These are phyloP conservation scores for Penicillium herquei DNA, from an alignment of 495 filamentous ascomycete species.

Conservation along the genomic window DNA sequence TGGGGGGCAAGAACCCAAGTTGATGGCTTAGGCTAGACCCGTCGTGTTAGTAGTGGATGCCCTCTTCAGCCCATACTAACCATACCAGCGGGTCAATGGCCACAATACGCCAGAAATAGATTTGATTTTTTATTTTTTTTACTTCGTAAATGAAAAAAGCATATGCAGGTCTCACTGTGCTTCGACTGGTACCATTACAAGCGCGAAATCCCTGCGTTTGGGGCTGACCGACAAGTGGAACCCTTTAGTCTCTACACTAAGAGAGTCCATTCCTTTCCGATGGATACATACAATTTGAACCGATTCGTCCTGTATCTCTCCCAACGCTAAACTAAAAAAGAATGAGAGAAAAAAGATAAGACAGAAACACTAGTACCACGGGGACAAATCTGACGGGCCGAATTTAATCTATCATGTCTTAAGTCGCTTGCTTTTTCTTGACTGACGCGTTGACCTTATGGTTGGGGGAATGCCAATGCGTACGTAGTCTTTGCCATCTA, in stretches of 20 bases:
- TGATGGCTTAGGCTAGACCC: not conserved
- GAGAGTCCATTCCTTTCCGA: not conserved
- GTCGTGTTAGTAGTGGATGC: not conserved
- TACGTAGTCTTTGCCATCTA: not conserved
- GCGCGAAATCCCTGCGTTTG: not conserved
- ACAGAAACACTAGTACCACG: not conserved
- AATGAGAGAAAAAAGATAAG: not conserved
- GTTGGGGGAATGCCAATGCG: no score
- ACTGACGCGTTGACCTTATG: not conserved
- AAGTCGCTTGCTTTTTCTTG: not conserved
- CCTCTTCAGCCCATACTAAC: not conserved
- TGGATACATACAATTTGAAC: not conserved
- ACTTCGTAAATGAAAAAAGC: not conserved
- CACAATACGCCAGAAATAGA: slow-evolving; percentile 1
- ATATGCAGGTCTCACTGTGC: slow-evolving; percentile 1
- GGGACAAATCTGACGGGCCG: no score
- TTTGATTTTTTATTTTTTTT: not conserved
- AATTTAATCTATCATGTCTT: no score
- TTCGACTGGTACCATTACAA: not conserved
- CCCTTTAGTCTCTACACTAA: no score
- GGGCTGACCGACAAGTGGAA: not conserved
- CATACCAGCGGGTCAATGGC: not conserved
- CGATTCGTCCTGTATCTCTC: not conserved
- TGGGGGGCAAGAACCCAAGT: not conserved
- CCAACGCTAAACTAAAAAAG: not conserved